A percentile compares a stretch with the other conserved stretches of the same genome.
Conservation (phyloP, 2,329 filamentous ascomycete species). For the Akanthomyces muscarius region DNA sequence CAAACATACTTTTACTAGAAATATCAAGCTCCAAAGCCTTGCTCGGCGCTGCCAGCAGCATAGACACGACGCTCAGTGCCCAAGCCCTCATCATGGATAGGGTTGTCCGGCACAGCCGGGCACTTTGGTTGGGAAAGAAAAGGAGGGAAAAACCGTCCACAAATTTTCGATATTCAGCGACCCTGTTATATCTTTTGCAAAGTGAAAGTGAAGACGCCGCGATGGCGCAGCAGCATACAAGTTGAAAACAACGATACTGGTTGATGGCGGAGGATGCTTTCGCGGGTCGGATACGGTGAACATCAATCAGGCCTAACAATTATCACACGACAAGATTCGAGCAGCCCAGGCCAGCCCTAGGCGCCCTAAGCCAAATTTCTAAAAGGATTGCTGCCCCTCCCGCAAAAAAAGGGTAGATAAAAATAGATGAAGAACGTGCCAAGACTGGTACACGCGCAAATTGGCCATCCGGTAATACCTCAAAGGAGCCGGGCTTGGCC, state of each 20-base stretch:
- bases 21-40: background rate
- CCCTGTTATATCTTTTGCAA: background rate
- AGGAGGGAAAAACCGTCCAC: too few relatives aligned
- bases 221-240: background rate
- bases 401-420: background rate
- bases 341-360: background rate
- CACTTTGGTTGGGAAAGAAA: background rate
- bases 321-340: background rate
- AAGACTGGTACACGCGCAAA: background rate
- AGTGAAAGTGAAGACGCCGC: background rate
- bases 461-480: background rate
- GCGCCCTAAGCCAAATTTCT: background rate
- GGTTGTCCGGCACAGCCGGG: background rate
- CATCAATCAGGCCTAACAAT: background rate
- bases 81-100: background rate
- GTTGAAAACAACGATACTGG: background rate
- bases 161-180: background rate
- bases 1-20: background rate
- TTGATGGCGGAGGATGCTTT: background rate
- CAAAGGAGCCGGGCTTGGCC: too few relatives aligned
- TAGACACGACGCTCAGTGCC: background rate
- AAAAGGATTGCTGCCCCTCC: background rate
- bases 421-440: background rate
- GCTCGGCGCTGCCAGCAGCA: slow-evolving; percentile 2
- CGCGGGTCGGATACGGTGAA: background rate